phyloP scores from a whole-genome alignment of 768 basidiomycete genomes.

The Coprinellus micaceus region DNA sequence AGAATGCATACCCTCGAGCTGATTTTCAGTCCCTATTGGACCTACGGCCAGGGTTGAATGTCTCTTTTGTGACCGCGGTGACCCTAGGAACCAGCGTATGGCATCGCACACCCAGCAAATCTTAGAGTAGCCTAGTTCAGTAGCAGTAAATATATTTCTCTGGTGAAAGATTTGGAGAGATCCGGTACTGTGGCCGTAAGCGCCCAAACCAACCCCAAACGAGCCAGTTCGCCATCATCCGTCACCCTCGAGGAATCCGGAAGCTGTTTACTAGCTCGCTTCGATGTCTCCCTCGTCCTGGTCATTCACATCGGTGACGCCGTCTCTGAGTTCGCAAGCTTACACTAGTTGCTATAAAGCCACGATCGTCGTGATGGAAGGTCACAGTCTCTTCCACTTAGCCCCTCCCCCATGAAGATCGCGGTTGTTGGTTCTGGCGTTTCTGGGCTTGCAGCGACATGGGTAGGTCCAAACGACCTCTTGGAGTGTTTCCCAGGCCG shows the following conservation, averaged over 20 bases:
- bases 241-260: too few relatives aligned
- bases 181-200: neutral
- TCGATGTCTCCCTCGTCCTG: neutral
- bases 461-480: constrained; percentile 40
- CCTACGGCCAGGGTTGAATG: too few relatives aligned
- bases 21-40: too few relatives aligned
- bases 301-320: neutral
- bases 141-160: too few relatives aligned
- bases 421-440: constrained; percentile 77
- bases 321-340: too few relatives aligned
- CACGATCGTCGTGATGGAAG: neutral
- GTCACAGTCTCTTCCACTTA: neutral
- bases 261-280: neutral
- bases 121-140: too few relatives aligned
- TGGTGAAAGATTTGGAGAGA: too few relatives aligned
- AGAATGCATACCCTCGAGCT: too few relatives aligned
- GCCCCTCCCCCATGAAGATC: constrained; percentile 42
- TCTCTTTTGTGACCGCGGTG: too few relatives aligned
- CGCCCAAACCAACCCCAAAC: neutral
- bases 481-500: neutral
- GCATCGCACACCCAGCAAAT: too few relatives aligned
- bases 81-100: too few relatives aligned
- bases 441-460: constrained; percentile 74
- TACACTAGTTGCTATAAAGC: neutral
- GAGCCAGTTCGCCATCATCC: too few relatives aligned